Conservation (phyloP, 768 basidiomycete species). For the Mycena alexandri region DNA sequence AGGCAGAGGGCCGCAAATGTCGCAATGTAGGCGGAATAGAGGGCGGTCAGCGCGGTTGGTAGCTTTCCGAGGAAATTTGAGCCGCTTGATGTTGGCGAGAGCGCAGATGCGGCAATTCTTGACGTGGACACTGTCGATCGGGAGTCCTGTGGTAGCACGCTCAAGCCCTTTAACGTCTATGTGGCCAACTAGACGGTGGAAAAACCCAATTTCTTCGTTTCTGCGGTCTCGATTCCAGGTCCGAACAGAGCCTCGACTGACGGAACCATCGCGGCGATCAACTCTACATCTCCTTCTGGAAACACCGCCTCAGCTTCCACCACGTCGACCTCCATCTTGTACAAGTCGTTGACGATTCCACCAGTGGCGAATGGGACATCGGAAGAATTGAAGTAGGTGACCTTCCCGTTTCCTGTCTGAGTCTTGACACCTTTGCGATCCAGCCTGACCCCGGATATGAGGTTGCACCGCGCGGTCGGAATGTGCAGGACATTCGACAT, state of each 20-base stretch:
- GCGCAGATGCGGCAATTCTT: no score
- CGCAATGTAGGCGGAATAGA: conserved; percentile 29
- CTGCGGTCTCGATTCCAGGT: conserved; percentile 5
- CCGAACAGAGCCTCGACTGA: conserved; percentile 19
- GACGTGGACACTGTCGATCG: no score
- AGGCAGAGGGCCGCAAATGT: conserved; percentile 37
- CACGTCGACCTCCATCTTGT: conserved; percentile 28
- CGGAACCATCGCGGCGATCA: conserved; percentile 23
- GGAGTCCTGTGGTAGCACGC: conserved; percentile 31
- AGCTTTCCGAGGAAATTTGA: no score
- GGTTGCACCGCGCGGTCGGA: conserved; percentile 33
- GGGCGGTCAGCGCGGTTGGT: conserved; percentile 22
- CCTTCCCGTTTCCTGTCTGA: conserved; percentile 13
- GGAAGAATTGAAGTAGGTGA: conserved; percentile 20
- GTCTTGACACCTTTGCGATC: conserved; percentile 33
- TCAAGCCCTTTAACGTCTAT: conserved; percentile 38
- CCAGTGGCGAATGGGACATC: conserved; percentile 21
- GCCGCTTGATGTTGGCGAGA: no score
- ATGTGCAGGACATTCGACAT: conserved; percentile 8
- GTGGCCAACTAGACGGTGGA: conserved; percentile 34
- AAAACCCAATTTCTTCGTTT: conserved; percentile 22
- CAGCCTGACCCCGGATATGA: conserved; percentile 29
- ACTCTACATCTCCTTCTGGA: not conserved
- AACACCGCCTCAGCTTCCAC: no score
- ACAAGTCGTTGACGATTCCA: conserved; percentile 9